phyloP scores from a whole-genome alignment of 2,329 filamentous ascomycete genomes.

The Sarocladium oryzae region DNA sequence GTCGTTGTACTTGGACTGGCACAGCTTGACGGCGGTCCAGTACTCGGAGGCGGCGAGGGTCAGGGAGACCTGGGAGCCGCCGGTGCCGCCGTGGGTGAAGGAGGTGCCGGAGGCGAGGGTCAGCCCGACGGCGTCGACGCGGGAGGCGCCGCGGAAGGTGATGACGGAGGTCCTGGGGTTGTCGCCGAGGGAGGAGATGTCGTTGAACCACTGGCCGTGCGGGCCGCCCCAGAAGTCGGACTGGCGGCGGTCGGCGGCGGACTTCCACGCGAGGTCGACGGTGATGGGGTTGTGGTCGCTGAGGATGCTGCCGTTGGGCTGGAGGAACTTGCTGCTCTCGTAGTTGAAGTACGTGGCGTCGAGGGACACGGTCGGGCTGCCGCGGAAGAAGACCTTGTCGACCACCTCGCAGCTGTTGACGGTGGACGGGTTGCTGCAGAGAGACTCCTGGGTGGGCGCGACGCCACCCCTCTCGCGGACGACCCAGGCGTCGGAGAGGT shows the following conservation, averaged over 20 bases:
- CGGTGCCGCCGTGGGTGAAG: background rate
- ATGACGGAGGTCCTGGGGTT: conserved; percentile 3
- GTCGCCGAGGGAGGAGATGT: background rate
- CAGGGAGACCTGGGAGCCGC: conserved; percentile 1
- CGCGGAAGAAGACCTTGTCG: conserved; percentile 53
- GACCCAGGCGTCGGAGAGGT: conserved; percentile 6
- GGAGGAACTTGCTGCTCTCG: conserved; percentile 47
- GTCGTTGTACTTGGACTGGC: background rate
- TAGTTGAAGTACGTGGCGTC: conserved; percentile 44
- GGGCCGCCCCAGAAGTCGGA: conserved; percentile 5
- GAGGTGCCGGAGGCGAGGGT: background rate
- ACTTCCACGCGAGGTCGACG: conserved; percentile 36
- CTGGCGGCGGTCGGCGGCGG: background rate
- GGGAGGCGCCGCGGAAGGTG: conserved; percentile 3
- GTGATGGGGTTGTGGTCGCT: conserved; percentile 56
- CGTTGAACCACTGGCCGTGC: conserved; percentile 5
- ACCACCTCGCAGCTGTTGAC: conserved; percentile 52
- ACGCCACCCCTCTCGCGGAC: conserved; percentile 6
- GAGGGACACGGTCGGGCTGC: conserved; percentile 36
- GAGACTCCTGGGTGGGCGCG: background rate
- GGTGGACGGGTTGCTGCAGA: conserved; percentile 42
- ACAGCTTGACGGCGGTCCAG: background rate
- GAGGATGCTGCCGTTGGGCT: conserved; percentile 45
- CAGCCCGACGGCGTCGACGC: conserved; percentile 3
- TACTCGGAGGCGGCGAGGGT: background rate